Percentiles rank a stretch among this genome's conserved stretches.
These are phyloP conservation scores for Tetrahymena elliotti DNA, from an alignment of 73 alveolate genomes.

Conservation along the genomic window DNA sequence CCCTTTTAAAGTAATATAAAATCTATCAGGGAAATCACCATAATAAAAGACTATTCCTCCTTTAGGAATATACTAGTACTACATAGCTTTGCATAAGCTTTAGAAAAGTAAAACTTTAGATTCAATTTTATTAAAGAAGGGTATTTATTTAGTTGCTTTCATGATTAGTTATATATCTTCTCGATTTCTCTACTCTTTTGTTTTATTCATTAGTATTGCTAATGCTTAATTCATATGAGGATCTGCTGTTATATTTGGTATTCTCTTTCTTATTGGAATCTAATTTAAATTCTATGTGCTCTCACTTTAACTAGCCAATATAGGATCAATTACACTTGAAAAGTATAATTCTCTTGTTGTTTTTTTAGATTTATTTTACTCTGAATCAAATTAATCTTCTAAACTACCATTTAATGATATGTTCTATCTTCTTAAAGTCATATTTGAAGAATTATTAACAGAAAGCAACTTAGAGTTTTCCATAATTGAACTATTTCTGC, in stretches of 20 bases:
- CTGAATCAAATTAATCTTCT: not conserved
- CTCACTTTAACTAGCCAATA: not conserved
- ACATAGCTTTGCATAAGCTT: not conserved
- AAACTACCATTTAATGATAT: not conserved
- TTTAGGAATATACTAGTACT: not conserved
- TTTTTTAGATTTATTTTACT: not conserved
- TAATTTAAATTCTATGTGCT: not conserved
- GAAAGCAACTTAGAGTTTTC: not conserved
- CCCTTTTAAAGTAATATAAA: not conserved
- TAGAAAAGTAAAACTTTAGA: not conserved
- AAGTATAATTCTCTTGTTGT: not conserved
- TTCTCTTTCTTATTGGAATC: not conserved
- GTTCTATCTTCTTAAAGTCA: not conserved
- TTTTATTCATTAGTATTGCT: not conserved
- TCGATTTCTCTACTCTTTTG: not conserved
- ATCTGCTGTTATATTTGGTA: not conserved
- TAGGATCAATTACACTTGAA: not conserved
- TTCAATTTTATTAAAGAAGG: not conserved
- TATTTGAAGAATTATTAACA: not conserved
- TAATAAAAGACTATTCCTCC: not conserved
- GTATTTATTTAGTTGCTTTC: not conserved
- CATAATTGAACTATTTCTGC: not conserved
- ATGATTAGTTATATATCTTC: not conserved
- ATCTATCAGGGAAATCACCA: not conserved
- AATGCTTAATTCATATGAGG: not conserved